phyloP scores from a whole-genome alignment of 2,329 filamentous ascomycete genomes.

The Penicillium sp. region DNA sequence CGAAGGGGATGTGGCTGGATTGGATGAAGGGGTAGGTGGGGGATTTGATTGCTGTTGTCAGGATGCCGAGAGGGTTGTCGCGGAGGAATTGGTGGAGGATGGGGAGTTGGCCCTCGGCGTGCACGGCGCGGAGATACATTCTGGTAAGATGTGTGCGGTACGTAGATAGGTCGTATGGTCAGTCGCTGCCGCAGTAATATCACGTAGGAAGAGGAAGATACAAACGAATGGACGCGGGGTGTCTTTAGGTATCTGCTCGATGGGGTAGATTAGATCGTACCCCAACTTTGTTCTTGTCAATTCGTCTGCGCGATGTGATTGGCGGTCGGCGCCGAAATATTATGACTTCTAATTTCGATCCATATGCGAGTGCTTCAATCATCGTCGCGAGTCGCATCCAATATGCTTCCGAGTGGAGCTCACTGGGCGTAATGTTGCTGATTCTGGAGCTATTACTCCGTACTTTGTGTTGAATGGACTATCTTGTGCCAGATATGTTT shows the following conservation, averaged over 20 bases:
- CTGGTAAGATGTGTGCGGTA: background rate
- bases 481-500: too few species aligned
- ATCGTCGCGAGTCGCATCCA: background rate
- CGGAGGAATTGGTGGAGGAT: constrained; percentile 56
- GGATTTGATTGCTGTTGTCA: constrained; percentile 59
- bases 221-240: background rate
- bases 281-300: background rate
- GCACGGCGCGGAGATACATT: constrained; percentile 57
- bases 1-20: constrained; percentile 58
- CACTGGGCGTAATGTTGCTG: background rate
- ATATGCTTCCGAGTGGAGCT: background rate
- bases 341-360: background rate
- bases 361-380: background rate
- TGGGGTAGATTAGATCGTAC: background rate
- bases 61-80: constrained; percentile 57
- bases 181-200: background rate
- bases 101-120: constrained; percentile 51
- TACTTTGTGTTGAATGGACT: too few species aligned
- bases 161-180: background rate
- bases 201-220: background rate
- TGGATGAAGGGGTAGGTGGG: constrained; percentile 51
- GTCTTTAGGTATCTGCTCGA: background rate
- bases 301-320: background rate
- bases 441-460: background rate
- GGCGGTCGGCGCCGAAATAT: background rate